Conservation (phyloP, 352 stramenopile genomes). For the Phytophthora citricola region DNA sequence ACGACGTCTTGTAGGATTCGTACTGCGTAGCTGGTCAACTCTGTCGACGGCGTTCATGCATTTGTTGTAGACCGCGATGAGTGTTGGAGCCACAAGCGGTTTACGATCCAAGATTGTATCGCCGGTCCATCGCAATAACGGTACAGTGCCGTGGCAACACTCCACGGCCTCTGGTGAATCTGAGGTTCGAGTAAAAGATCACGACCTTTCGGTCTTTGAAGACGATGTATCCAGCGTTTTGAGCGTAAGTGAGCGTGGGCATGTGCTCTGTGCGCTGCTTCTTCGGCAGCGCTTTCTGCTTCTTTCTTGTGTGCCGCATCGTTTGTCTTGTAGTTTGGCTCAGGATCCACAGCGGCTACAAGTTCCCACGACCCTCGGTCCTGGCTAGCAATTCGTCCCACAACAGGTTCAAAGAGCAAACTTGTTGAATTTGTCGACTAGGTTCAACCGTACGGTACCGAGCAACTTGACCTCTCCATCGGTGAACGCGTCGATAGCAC, state of each 20-base stretch:
- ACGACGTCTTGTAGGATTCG: slow-evolving; percentile 8
- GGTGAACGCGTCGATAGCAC: too few species aligned
- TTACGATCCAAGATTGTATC: slow-evolving; percentile 15
- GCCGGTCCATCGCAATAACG: slow-evolving; percentile 10
- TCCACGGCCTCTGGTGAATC: slow-evolving; percentile 1
- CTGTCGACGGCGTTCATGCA: slow-evolving; percentile 21
- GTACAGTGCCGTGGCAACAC: slow-evolving; percentile 9
- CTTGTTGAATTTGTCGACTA: too few species aligned
- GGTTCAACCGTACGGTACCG: too few species aligned
- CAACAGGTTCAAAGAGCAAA: too few species aligned
- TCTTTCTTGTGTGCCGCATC: too few species aligned
- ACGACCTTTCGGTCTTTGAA: slow-evolving; percentile 4
- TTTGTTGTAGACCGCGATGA: slow-evolving; percentile 13
- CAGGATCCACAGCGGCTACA: too few species aligned
- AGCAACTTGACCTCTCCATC: too few species aligned
- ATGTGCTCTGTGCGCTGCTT: neutral
- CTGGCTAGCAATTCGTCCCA: too few species aligned
- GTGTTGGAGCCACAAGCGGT: slow-evolving; percentile 2
- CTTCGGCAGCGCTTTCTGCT: too few species aligned
- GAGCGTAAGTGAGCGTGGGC: slow-evolving; percentile 8
- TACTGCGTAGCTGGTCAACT: slow-evolving; percentile 11
- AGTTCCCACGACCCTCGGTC: too few species aligned
- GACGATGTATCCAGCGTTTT: slow-evolving; percentile 6
- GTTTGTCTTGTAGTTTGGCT: too few species aligned
- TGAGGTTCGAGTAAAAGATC: slow-evolving; percentile 13